Conservation (phyloP, 2,329 filamentous ascomycete species). For the Paraconiothyrium sp. region DNA sequence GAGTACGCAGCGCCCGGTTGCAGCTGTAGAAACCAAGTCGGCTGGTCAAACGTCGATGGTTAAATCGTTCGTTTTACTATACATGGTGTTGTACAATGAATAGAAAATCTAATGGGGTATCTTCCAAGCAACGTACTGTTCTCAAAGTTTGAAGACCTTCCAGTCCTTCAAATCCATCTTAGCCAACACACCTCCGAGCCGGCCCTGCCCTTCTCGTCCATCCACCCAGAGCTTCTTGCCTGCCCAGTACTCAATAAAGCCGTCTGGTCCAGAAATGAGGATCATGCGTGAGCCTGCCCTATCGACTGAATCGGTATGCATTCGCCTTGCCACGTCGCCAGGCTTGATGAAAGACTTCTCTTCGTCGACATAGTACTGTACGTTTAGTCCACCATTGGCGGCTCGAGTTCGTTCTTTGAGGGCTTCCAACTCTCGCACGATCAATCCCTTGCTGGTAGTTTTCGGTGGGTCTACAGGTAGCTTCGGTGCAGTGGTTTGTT, state of each 20-base stretch:
- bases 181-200: slow-evolving; percentile 73
- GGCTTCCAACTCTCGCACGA: slow-evolving; percentile 70
- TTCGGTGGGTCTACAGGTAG: slow-evolving; percentile 14
- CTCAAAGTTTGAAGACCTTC: slow-evolving; percentile 67
- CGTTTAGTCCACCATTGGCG: slow-evolving; percentile 45
- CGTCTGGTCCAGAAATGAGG: slow-evolving; percentile 90
- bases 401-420: slow-evolving; percentile 60
- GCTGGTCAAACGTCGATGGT: too few species aligned
- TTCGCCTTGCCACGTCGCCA: slow-evolving; percentile 44
- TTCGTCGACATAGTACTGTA: slow-evolving; percentile 85
- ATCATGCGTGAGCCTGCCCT: slow-evolving; percentile 69
- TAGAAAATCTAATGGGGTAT: slow-evolving; percentile 17
- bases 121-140: slow-evolving; percentile 20
- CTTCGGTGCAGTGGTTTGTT: slow-evolving; percentile 20
- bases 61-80: too few species aligned
- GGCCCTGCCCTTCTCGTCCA: slow-evolving; percentile 78
- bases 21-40: too few species aligned
- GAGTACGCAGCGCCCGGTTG: too few species aligned
- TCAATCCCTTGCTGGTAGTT: slow-evolving; percentile 51
- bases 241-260: slow-evolving; percentile 83
- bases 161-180: slow-evolving; percentile 67
- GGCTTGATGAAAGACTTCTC: slow-evolving; percentile 72
- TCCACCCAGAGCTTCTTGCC: slow-evolving; percentile 80
- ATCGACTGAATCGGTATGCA: slow-evolving; percentile 29
- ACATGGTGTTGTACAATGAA: not conserved